phyloP scores from a whole-genome alignment of 495 filamentous ascomycete genomes.

The Neurospora sp. region DNA sequence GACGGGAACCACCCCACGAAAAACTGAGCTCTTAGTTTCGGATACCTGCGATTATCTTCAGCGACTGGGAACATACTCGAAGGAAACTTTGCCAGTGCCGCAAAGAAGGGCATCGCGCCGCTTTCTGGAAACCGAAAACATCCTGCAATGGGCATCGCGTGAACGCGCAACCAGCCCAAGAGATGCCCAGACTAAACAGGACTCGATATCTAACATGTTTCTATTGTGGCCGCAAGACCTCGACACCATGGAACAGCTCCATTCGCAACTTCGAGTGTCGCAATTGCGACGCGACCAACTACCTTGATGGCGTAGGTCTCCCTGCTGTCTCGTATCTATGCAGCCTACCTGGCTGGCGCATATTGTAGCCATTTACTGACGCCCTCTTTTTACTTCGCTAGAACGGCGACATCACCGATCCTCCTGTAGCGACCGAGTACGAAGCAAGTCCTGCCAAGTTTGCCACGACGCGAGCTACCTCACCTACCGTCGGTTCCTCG shows the following conservation, averaged over 20 bases:
- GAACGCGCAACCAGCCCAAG: slow-evolving; percentile 3
- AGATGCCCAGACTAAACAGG: slow-evolving; percentile 20
- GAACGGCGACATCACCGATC: slow-evolving; percentile 81
- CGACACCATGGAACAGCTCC: slow-evolving; percentile 39
- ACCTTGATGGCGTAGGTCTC: slow-evolving; percentile 53
- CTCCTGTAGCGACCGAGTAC: slow-evolving; percentile 47
- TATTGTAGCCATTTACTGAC: background rate
- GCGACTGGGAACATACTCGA: background rate
- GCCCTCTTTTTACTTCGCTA: slow-evolving; percentile 16
- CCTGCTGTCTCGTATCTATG: background rate
- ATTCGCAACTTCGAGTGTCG: slow-evolving; percentile 56
- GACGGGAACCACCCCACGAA: background rate
- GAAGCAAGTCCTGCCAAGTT: slow-evolving; percentile 26
- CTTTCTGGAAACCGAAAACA: background rate
- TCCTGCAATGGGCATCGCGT: slow-evolving; percentile 1
- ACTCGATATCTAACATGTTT: slow-evolving; percentile 52
- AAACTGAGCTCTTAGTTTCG: background rate
- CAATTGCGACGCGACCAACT: slow-evolving; percentile 72
- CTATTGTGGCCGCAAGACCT: slow-evolving; percentile 60
- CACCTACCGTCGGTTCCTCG: slow-evolving; percentile 12
- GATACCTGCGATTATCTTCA: background rate
- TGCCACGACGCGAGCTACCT: slow-evolving; percentile 26
- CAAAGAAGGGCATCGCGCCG: background rate
- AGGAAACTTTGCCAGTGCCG: background rate
- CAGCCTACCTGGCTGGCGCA: background rate